These are phyloP conservation scores for Chamaenerion angustifolium DNA, from an alignment of 345 rosid genomes.

Conservation along the genomic window DNA sequence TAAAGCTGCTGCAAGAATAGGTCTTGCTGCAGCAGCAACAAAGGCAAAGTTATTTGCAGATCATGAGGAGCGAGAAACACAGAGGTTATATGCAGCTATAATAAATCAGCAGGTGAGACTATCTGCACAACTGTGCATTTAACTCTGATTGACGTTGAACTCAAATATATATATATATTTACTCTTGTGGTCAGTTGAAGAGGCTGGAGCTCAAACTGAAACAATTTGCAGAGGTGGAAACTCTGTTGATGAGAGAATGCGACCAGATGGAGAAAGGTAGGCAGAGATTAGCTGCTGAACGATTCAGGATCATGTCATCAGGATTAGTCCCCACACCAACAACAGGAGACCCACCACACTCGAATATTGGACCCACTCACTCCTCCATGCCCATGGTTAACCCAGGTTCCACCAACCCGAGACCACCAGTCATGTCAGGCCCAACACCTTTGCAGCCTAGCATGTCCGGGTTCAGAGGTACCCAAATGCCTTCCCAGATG, in stretches of 20 bases:
- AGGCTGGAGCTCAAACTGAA: conserved; percentile 94
- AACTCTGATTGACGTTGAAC: no score
- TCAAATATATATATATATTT: no score
- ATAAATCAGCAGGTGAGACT: conserved; percentile 75
- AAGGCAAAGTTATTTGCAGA: conserved; percentile 96
- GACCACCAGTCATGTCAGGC: conserved; percentile 42
- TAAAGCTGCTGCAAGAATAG: conserved; percentile 66
- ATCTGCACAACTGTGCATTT: no score
- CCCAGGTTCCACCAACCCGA: conserved; percentile 19
- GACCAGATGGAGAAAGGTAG: conserved; percentile 93
- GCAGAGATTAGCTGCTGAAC: conserved; percentile 69
- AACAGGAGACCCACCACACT: conserved; percentile 1
- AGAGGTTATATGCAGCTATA: conserved; percentile 87
- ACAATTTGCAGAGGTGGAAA: conserved; percentile 97
- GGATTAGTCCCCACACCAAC: conserved; percentile 45
- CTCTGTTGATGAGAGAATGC: conserved; percentile 84
- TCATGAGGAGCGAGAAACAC: conserved; percentile 98
- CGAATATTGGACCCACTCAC: neutral
- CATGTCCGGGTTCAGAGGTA: conserved; percentile 43
- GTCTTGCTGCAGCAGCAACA: conserved; percentile 92
- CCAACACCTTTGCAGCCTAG: conserved; percentile 46
- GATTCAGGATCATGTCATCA: conserved; percentile 47
- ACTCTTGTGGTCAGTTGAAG: conserved; percentile 39
- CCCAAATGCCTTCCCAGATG: conserved; percentile 56
- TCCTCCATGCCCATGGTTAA: no score